phyloP scores from a whole-genome alignment of 2,329 filamentous ascomycete species.

The Curvularia sp. region DNA sequence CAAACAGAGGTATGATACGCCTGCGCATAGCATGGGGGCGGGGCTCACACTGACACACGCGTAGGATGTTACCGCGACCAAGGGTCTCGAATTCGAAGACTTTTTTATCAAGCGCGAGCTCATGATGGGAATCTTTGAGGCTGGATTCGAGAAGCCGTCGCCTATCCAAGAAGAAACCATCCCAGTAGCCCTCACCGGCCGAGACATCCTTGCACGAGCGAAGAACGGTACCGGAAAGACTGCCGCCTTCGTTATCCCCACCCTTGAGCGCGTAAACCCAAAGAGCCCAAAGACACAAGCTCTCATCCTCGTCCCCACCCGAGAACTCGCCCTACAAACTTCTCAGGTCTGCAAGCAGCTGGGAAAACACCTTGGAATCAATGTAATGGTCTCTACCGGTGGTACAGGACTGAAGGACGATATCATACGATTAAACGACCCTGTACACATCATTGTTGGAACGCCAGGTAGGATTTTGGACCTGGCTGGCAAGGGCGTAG shows the following conservation, averaged over 20 bases:
- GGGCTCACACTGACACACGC: constrained; percentile 15
- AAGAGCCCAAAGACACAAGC: constrained; percentile 97
- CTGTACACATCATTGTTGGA: constrained; percentile 96
- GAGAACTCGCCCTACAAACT: constrained; percentile 96
- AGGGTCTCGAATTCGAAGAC: constrained; percentile 96
- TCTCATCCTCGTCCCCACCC: constrained; percentile 92
- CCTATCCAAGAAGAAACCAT: constrained; percentile 99
- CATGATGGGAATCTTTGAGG: constrained; percentile 99
- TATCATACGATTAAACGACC: constrained; percentile 90
- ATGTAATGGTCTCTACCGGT: constrained; percentile 99
- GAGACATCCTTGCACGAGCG: constrained; percentile 93
- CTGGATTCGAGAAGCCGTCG: constrained; percentile 97
- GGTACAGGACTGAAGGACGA: constrained; percentile 95
- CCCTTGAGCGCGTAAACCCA: constrained; percentile 93
- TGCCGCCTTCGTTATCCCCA: constrained; percentile 95
- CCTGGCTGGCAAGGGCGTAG: constrained; percentile 93
- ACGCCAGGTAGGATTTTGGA: constrained; percentile 96
- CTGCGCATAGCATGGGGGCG: not conserved
- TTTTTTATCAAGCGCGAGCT: constrained; percentile 94
- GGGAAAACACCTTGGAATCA: constrained; percentile 94
- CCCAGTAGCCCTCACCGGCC: constrained; percentile 90
- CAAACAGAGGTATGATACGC: constrained; percentile 73
- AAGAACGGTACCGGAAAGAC: constrained; percentile 99
- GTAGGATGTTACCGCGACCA: constrained; percentile 97
- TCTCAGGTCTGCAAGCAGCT: constrained; percentile 99